A percentile compares a stretch with the other conserved stretches of the same genome.
These are phyloP conservation scores for Hemisphaericaspora lyxosophila DNA, from an alignment of 1,139 yeast genomes.

Conservation along the genomic window DNA sequence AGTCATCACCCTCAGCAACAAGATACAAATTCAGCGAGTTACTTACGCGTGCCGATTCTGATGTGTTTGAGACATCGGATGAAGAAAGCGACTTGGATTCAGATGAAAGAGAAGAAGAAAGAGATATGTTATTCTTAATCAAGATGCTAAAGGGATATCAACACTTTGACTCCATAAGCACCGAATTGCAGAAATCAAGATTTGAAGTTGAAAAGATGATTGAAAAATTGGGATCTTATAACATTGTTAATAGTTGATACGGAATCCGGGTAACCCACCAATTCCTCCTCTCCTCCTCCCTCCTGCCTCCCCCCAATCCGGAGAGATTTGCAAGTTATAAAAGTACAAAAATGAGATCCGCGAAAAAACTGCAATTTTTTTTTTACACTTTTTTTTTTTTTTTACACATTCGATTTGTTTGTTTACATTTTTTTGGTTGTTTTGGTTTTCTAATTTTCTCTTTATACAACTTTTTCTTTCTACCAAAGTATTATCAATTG, in stretches of 20 bases:
- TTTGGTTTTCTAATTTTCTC: neutral
- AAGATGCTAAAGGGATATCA: slow-evolving; percentile 57
- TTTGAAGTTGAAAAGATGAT: slow-evolving; percentile 54
- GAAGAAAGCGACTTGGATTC: slow-evolving; percentile 3
- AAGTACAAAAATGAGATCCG: neutral
- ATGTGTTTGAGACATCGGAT: neutral
- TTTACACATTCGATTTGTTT: slow-evolving; percentile 7
- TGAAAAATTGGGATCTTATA: slow-evolving; percentile 43
- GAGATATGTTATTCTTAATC: slow-evolving; percentile 33
- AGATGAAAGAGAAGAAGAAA: slow-evolving; percentile 22
- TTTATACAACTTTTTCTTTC: neutral
- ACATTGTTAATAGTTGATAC: slow-evolving; percentile 37
- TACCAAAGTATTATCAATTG: neutral
- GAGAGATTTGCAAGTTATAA: too few species aligned
- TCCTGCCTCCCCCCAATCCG: too few species aligned
- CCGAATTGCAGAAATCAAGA: slow-evolving; percentile 60
- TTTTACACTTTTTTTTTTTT: slow-evolving; percentile 8
- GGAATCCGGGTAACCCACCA: slow-evolving; percentile 5
- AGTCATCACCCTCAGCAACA: slow-evolving; percentile 11
- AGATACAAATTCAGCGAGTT: slow-evolving; percentile 1
- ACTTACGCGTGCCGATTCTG: neutral
- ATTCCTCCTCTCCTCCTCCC: too few species aligned
- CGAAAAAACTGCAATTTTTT: slow-evolving; percentile 4
- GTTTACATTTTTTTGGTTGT: slow-evolving; percentile 7
- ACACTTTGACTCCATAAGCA: slow-evolving; percentile 71